A percentile compares a stretch with the other conserved stretches of the same genome.
Evolutionary conservation across 352 stramenopile species (phyloP).

Genomic region (Lagenidium giganteum): DNA sequence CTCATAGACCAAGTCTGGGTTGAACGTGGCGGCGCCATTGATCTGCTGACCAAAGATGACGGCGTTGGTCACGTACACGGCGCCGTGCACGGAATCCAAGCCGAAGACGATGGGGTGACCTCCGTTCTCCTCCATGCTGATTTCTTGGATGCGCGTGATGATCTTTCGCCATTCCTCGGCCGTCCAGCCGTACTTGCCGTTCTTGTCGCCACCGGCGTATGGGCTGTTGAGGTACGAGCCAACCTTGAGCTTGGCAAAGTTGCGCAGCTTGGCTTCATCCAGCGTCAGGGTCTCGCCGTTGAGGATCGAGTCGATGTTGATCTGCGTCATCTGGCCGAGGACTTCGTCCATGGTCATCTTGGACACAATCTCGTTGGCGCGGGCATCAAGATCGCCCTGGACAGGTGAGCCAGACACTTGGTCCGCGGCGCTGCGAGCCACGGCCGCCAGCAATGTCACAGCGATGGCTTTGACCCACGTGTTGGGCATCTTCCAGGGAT

Average conservation of each 20-base stretch:
- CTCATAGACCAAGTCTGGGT: conserved; percentile 33
- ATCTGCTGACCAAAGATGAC: conserved; percentile 72
- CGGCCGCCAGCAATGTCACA: conserved; percentile 15
- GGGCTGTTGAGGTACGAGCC: conserved; percentile 69
- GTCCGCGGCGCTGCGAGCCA: conserved; percentile 19
- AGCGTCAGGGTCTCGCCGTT: conserved; percentile 30
- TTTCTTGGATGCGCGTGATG: conserved; percentile 48
- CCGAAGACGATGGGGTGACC: conserved; percentile 58
- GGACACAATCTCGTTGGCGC: conserved; percentile 47
- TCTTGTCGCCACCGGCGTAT: conserved; percentile 17
- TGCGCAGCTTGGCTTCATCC: conserved; percentile 35
- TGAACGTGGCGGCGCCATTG: conserved; percentile 74
- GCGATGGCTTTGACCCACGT: conserved; percentile 26
- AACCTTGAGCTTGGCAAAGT: conserved; percentile 54
- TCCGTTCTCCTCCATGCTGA: conserved; percentile 31
- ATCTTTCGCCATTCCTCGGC: conserved; percentile 45
- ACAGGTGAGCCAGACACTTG: conserved; percentile 1
- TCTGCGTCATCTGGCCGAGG: conserved; percentile 81
- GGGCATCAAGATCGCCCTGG: too few relatives aligned
- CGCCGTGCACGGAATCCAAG: conserved; percentile 69
- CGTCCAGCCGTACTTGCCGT: conserved; percentile 31
- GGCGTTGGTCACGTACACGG: conserved; percentile 56
- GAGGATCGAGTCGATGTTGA: conserved; percentile 67
- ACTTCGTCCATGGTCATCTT: conserved; percentile 52
- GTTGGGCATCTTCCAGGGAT: too few relatives aligned